A percentile compares a stretch with the other conserved stretches of the same genome.
phyloP scores from a whole-genome alignment of 352 stramenopile genomes.

The Pythium sp. region DNA sequence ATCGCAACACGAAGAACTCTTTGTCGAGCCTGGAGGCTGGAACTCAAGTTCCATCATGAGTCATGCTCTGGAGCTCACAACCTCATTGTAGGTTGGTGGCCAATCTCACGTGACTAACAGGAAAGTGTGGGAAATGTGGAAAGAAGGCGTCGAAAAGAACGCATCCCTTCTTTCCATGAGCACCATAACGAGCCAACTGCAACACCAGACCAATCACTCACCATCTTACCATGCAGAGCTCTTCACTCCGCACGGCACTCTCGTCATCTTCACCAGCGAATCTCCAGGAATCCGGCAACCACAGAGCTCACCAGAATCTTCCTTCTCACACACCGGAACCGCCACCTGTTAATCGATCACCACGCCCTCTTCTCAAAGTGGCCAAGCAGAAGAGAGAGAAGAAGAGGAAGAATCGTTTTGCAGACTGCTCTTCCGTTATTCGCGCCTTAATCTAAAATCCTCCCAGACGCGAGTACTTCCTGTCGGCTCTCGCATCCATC shows the following conservation, averaged over 20 bases:
- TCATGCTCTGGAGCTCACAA: no score
- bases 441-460: not conserved
- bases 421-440: not conserved
- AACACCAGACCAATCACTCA: not conserved
- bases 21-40: no score
- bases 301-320: not conserved
- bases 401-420: not conserved
- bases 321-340: not conserved
- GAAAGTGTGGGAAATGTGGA: no score
- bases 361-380: not conserved
- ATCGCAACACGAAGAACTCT: no score
- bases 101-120: no score
- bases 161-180: not conserved
- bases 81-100: no score
- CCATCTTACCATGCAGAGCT: not conserved
- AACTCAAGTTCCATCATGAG: no score
- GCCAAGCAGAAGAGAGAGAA: not conserved
- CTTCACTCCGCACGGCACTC: not conserved
- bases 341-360: not conserved
- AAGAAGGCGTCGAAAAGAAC: no score
- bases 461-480: slow-evolving; percentile 6
- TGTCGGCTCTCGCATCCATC: slow-evolving; percentile 3
- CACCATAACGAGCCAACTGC: not conserved
- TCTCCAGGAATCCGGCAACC: not conserved
- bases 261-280: not conserved